Evolutionary conservation across 306 rosid genomes (phyloP).

Genomic region (Corylus heterophylla): DNA sequence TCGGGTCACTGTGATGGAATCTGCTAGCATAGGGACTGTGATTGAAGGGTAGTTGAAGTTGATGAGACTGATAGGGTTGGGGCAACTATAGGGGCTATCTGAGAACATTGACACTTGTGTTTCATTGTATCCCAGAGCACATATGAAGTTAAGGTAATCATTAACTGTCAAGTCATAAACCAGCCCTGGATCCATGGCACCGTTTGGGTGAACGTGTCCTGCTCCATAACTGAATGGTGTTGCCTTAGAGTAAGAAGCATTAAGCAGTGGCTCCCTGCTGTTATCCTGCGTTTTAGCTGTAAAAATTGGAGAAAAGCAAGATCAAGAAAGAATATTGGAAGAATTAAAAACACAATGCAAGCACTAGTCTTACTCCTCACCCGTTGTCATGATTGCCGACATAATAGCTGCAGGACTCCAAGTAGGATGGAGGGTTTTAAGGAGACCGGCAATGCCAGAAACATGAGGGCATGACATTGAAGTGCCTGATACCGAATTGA

Average conservation of each 20-base stretch:
- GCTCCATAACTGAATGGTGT: conserved; percentile 86
- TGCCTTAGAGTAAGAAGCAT: conserved; percentile 53
- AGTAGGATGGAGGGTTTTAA: conserved; percentile 65
- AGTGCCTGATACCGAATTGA: conserved; percentile 81
- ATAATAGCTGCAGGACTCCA: conserved; percentile 93
- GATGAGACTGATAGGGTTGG: conserved; percentile 38
- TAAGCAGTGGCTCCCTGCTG: conserved; percentile 46
- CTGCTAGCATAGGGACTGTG: conserved; percentile 62
- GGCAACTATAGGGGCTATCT: conserved; percentile 42
- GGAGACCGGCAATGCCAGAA: conserved; percentile 73
- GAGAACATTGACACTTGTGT: conserved; percentile 51
- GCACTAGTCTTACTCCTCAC: conserved; percentile 36
- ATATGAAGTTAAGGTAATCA: conserved; percentile 69
- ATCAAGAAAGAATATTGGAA: not conserved
- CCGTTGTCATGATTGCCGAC: conserved; percentile 95
- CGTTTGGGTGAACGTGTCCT: conserved; percentile 76
- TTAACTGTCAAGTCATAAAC: conserved; percentile 60
- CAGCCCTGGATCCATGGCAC: conserved; percentile 85
- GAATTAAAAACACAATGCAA: not conserved
- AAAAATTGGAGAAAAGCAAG: conserved; percentile 17
- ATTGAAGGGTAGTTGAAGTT: conserved; percentile 86
- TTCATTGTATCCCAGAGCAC: conserved; percentile 62
- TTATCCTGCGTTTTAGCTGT: conserved; percentile 68
- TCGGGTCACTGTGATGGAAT: conserved; percentile 56
- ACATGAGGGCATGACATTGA: conserved; percentile 97